Evolutionary conservation across 164 flowering plant genomes (phyloP), one percentile per base, ranked within the genome.

Genomic region (Cinnamomum chago): DNA sequence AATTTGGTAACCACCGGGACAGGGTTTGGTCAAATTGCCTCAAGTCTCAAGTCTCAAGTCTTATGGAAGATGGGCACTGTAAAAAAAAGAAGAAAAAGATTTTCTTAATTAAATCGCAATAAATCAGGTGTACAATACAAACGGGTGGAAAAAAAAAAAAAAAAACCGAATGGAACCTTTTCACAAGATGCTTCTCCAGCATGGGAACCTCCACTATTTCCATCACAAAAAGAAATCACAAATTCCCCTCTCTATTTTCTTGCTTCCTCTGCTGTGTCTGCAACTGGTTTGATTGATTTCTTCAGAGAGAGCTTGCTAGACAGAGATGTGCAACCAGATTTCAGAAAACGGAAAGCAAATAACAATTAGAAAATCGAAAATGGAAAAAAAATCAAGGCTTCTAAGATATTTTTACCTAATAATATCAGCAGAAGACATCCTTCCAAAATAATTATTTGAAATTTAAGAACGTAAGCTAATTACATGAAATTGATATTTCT

Each of bases 131-230:
- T 4, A 62, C 23, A n/a, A 62, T 3, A 62, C 25, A 6, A 62
- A 9, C 0, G 13, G 22, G 20, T n/a, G n/a, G n/a, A n/a, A n/a
- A n/a, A n/a, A n/a, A n/a, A n/a, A n/a, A n/a, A n/a, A n/a, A 20
- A 5, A 23, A 5, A 23, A 62, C 4, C 4, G 60, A 40, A 66
- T 3, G 20, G 6, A 2, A 70, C 72, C 72, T 70, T 70, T 51
- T 70, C 72, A 70, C 12, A 18, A 24, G 72, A 70, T 70, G 47
- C 62, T 51, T 62, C 72, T 12, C 22, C 72, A 70, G 4, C 62
- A 25, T 2, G 28, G 72, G 58, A 2, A 24, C 23, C 67, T 64
- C 25, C 28, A 13, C 67, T 22, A 12, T n/a, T 22, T 64, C 67
- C 60, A 55, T 55, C 7, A 15, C 60, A 13, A 55, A 15, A 15